These are phyloP conservation scores for Cercospora sesami DNA, from an alignment of 2,329 filamentous ascomycete species.

Conservation along the genomic window DNA sequence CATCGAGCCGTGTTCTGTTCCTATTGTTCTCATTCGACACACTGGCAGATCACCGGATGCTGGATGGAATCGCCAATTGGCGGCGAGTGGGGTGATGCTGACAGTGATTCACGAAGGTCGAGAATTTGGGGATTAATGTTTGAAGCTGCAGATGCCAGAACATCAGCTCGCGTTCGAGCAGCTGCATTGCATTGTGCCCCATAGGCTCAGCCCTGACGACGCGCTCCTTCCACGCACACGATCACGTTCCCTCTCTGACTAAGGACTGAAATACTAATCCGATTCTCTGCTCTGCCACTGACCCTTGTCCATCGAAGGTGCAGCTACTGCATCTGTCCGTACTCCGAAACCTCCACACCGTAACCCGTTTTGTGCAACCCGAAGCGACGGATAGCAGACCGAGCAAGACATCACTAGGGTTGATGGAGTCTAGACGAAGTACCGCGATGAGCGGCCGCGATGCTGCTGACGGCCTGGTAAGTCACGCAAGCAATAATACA, in stretches of 20 bases:
- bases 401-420: background rate
- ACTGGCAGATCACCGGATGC: background rate
- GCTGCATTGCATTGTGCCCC: background rate
- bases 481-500: background rate
- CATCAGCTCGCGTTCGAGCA: background rate
- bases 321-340: background rate
- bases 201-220: background rate
- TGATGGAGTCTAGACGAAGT: background rate
- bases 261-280: background rate
- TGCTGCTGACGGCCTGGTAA: background rate
- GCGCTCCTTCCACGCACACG: background rate
- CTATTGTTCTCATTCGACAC: background rate
- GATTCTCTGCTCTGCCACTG: background rate
- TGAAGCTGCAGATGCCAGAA: background rate
- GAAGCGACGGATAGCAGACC: background rate
- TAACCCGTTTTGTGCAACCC: background rate
- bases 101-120: background rate
- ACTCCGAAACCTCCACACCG: background rate
- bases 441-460: background rate
- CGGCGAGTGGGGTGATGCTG: background rate
- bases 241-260: background rate
- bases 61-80: background rate
- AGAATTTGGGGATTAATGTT: background rate
- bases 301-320: background rate
- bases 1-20: background rate